Base-by-base conservation (phyloP, 1,139 yeast species). In the Nakaseomyces kungkrabaensis region DNA sequence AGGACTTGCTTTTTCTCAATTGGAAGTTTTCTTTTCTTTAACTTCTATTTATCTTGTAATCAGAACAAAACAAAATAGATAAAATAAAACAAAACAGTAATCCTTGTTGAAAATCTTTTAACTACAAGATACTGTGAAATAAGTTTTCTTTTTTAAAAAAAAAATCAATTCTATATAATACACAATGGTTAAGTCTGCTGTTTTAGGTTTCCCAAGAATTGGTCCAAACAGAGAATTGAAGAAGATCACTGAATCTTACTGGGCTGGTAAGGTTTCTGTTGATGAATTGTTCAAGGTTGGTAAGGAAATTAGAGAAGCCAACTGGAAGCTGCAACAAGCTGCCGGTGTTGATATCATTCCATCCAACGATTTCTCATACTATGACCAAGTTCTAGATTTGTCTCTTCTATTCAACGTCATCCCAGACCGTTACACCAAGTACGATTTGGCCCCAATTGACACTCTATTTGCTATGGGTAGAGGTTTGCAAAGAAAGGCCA, bases 191-290 rank as follows among this genome's bases (percentile, higher is more conserved):
- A 84, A 83, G 74, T 90, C 97, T 61, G 82, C 96, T 68, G 94
- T 90, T 66, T 82, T 90, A 77, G 98, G 98, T 74, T 90, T 90
- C 90, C 98, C 98, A 78, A 92, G 97, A 81, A 90, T 85, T 66
- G 94, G 98, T 70, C 95, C 96, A 65, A 89, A 89, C 79, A 92
- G 98, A 83, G 98, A 92, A 78, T 84, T 92, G 74, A 92, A 92
- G 79, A 92, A 92, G 77, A 87, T 87, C 73, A 92, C 98, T 62
- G 98, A 92, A 77, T 85, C 96, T 71, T 92, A 92, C 90, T 92
- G 98, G 98, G 74, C 80, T 63, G 97, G 97, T 69, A 90, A 90
- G 78, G 85, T 83, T 64, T 67, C 84, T 57, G 88, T 79, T 59
- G 97, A 87, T 55, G 95, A 88, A 68, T 82, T 92, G 64, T 75